phyloP scores from a whole-genome alignment of 1,139 yeast genomes.

The Geotrichum siamense region DNA sequence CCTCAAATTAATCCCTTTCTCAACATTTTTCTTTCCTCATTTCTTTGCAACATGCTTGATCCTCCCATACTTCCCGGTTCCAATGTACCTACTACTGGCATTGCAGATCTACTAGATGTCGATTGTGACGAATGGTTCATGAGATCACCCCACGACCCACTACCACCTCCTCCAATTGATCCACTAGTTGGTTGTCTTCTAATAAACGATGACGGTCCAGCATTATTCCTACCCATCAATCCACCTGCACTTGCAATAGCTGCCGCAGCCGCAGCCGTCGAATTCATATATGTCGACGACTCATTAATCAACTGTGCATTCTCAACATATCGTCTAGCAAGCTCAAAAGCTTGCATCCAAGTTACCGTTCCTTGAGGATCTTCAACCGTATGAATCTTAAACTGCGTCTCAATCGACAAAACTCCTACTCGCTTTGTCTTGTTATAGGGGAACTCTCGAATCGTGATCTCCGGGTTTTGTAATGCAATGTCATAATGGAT shows the following conservation, averaged over 20 bases:
- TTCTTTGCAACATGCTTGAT: slow-evolving; percentile 14
- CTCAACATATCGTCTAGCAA: slow-evolving; percentile 27
- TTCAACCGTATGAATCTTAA: slow-evolving; percentile 34
- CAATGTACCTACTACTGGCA: background rate
- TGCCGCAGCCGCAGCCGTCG: slow-evolving; percentile 35
- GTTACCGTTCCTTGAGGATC: slow-evolving; percentile 30
- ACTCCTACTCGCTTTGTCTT: slow-evolving; percentile 27
- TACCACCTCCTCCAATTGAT: no score
- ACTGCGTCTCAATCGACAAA: slow-evolving; percentile 32
- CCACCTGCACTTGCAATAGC: slow-evolving; percentile 23
- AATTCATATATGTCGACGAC: slow-evolving; percentile 22
- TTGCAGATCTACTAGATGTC: background rate
- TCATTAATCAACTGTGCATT: slow-evolving; percentile 23
- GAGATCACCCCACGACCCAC: background rate
- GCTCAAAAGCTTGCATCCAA: slow-evolving; percentile 33
- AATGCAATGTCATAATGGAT: slow-evolving; percentile 32
- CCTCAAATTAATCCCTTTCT: slow-evolving; percentile 8
- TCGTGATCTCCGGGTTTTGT: slow-evolving; percentile 31
- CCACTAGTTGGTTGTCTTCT: slow-evolving; percentile 1
- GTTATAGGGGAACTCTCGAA: slow-evolving; percentile 33
- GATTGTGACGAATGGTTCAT: slow-evolving; percentile 1
- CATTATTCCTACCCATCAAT: background rate
- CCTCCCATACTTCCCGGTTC: background rate
- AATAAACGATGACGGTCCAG: slow-evolving; percentile 6
- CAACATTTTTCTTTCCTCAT: slow-evolving; percentile 15